Evolutionary conservation across 73 alveolate species (phyloP).

Genomic region (Durusdinium trenchii): DNA sequence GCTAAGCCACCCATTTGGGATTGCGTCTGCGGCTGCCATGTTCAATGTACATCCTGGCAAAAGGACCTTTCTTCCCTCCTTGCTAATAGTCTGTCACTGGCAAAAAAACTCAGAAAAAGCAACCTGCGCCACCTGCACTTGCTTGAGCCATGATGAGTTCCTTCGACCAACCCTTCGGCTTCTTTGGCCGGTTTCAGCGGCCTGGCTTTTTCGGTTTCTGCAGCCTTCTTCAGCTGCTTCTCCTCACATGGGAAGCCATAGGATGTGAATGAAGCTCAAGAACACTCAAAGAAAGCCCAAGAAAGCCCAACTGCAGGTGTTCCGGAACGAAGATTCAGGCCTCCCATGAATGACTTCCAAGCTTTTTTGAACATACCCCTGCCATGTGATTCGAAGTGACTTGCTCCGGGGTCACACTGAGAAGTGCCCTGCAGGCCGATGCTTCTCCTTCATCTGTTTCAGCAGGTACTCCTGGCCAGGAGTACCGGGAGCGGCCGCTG

Average conservation of each 20-base stretch:
- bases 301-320: not conserved
- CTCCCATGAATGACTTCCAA: not conserved
- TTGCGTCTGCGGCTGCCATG: not conserved
- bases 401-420: too few species aligned
- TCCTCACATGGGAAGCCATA: not conserved
- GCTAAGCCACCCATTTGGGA: not conserved
- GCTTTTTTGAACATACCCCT: not conserved
- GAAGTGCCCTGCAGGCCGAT: not conserved
- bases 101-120: not conserved
- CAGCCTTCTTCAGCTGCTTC: constrained; percentile 70
- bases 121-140: not conserved
- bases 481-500: not conserved
- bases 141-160: not conserved
- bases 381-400: too few species aligned
- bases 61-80: not conserved
- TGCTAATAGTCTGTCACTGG: not conserved
- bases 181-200: too few species aligned
- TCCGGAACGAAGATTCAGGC: not conserved
- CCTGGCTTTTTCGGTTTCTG: constrained; percentile 76
- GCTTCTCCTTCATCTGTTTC: constrained; percentile 80
- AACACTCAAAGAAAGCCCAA: too few species aligned
- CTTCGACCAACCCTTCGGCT: not conserved
- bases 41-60: not conserved
- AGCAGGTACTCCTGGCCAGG: constrained; percentile 60
- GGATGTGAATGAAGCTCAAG: not conserved